phyloP scores from a whole-genome alignment of 352 stramenopile genomes.

The Phytophthora fragariae region DNA sequence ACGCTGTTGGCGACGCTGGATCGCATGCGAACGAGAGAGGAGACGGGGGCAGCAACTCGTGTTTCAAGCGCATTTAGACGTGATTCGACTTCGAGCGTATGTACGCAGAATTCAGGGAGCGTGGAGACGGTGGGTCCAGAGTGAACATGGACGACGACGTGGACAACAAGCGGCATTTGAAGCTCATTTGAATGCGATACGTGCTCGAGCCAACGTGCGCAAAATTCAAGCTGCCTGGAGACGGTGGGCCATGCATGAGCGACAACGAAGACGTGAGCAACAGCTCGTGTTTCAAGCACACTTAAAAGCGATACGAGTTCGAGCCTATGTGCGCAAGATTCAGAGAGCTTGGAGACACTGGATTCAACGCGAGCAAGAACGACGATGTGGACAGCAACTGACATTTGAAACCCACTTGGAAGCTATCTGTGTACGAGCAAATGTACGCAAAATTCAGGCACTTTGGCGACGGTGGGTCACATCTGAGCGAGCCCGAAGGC shows the following conservation, averaged over 20 bases:
- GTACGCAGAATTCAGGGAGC: constrained; percentile 28
- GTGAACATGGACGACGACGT: not conserved
- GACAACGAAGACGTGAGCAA: constrained; percentile 6
- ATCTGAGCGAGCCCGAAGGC: constrained; percentile 9
- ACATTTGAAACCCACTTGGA: constrained; percentile 8
- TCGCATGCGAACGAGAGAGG: not conserved
- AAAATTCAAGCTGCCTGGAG: constrained; percentile 26
- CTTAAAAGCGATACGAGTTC: constrained; percentile 11
- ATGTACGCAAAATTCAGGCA: constrained; percentile 17
- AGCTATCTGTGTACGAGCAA: constrained; percentile 6
- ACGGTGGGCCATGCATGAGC: constrained; percentile 4
- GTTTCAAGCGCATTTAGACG: constrained; percentile 14
- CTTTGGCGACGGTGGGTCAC: constrained; percentile 8
- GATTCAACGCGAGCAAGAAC: constrained; percentile 3
- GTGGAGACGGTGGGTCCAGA: constrained; percentile 26
- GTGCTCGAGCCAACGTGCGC: constrained; percentile 3
- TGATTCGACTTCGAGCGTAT: constrained; percentile 4
- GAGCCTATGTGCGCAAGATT: constrained; percentile 28
- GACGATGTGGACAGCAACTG: constrained; percentile 9
- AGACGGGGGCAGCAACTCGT: not conserved
- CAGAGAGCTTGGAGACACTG: constrained; percentile 19
- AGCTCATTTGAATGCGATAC: constrained; percentile 5
- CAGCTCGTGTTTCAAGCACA: constrained; percentile 6
- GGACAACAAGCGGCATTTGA: constrained; percentile 6
- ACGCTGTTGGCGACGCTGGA: not conserved